phyloP scores from a whole-genome alignment of 139 green algal genomes.

The Nannochloris sp. region DNA sequence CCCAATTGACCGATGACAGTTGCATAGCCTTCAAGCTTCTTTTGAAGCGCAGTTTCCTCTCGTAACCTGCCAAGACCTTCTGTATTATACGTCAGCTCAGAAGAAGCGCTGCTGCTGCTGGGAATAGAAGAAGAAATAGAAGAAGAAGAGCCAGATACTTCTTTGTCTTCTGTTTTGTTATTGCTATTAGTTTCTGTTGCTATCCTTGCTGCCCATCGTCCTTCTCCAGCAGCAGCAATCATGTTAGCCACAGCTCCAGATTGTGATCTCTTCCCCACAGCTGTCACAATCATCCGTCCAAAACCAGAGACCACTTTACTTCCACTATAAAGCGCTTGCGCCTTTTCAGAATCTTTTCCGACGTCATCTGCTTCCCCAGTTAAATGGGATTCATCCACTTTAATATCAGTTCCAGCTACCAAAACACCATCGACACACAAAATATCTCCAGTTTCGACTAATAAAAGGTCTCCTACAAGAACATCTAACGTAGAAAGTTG shows the following conservation, averaged over 20 bases:
- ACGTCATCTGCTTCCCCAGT: constrained; percentile 70
- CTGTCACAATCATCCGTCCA: constrained; percentile 69
- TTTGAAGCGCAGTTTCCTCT: constrained; percentile 60
- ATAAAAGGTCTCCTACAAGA: constrained; percentile 71
- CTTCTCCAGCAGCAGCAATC: background rate
- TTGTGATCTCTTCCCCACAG: constrained; percentile 66
- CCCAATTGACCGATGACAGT: constrained; percentile 62
- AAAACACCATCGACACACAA: constrained; percentile 71
- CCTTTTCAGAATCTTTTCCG: constrained; percentile 27
- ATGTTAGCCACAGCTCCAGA: constrained; percentile 35
- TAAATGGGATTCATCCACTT: constrained; percentile 73
- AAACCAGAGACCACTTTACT: constrained; percentile 62
- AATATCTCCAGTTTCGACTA: constrained; percentile 79
- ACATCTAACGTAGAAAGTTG: constrained; percentile 47
- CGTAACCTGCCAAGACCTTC: constrained; percentile 4
- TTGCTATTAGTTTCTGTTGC: too few relatives aligned
- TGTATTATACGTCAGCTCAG: background rate
- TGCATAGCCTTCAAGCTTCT: constrained; percentile 68
- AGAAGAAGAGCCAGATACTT: background rate
- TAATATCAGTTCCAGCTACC: constrained; percentile 51
- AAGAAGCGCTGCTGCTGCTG: background rate
- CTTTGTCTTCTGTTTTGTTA: too few relatives aligned
- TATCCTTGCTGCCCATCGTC: background rate
- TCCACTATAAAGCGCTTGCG: constrained; percentile 43
- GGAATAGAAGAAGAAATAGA: background rate